These are phyloP conservation scores for Neocucurbitaria cava DNA, from an alignment of 2,329 filamentous ascomycete species.

Conservation along the genomic window DNA sequence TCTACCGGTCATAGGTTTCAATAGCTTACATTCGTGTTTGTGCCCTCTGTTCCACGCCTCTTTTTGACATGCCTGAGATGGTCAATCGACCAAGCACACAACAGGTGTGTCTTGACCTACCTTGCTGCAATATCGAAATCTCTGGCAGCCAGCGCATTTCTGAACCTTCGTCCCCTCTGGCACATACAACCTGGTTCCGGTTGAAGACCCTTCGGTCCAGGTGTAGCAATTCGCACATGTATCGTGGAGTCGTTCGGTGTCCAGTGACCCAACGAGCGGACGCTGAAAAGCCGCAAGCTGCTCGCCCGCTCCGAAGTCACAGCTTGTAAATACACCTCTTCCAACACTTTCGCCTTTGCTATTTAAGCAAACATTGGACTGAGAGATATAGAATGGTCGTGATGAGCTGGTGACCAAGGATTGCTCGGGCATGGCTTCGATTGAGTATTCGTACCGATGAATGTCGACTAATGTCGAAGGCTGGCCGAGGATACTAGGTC, in stretches of 20 bases:
- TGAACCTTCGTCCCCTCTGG: constrained; percentile 52
- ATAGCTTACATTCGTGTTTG: constrained; percentile 65
- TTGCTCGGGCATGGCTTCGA: neutral
- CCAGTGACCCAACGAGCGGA: constrained; percentile 63
- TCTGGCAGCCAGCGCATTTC: constrained; percentile 64
- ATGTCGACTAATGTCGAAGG: neutral
- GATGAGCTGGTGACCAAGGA: neutral
- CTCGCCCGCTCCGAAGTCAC: constrained; percentile 57
- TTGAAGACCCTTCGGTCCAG: constrained; percentile 44
- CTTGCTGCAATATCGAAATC: constrained; percentile 67
- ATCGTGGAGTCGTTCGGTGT: constrained; percentile 58
- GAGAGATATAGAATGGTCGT: neutral
- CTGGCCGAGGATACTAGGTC: neutral
- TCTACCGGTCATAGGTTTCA: constrained; percentile 51
- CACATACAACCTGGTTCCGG: constrained; percentile 42
- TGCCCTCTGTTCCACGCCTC: constrained; percentile 66
- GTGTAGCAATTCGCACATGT: constrained; percentile 66
- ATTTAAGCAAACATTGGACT: neutral
- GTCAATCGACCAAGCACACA: neutral
- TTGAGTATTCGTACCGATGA: neutral
- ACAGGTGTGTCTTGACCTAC: constrained; percentile 45
- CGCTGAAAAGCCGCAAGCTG: constrained; percentile 58
- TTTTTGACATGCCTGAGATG: constrained; percentile 61
- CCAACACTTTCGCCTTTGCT: constrained; percentile 43
- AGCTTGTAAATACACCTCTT: constrained; percentile 62